These are phyloP conservation scores for Pelargonium exstipulatum DNA, from an alignment of 441 rosid species.

Conservation along the genomic window DNA sequence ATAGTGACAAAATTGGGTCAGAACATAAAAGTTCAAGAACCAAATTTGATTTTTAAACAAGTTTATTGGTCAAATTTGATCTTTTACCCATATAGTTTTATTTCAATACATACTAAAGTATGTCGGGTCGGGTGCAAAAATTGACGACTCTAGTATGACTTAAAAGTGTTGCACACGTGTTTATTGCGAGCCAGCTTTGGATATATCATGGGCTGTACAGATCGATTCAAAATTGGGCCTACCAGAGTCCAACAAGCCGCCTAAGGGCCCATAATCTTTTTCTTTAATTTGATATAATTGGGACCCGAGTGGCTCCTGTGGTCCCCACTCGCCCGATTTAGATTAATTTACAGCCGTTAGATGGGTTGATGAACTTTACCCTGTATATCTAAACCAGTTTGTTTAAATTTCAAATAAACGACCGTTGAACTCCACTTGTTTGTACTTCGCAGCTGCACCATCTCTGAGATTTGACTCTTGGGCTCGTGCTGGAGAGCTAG, in stretches of 20 bases:
- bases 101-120: too few relatives aligned
- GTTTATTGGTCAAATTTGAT: too few relatives aligned
- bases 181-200: too few relatives aligned
- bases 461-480: not conserved
- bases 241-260: not conserved
- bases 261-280: not conserved
- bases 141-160: too few relatives aligned
- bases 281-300: not conserved
- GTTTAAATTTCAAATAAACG: constrained; percentile 4
- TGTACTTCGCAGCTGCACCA: not conserved
- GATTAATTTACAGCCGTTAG: not conserved
- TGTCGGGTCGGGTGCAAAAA: too few relatives aligned
- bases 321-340: not conserved
- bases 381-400: not conserved
- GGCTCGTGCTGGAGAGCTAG: not conserved
- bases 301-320: not conserved
- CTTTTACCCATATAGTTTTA: too few relatives aligned
- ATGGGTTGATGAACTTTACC: not conserved
- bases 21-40: too few relatives aligned
- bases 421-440: not conserved
- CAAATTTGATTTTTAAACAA: too few relatives aligned
- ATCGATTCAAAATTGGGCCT: not conserved
- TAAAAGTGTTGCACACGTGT: too few relatives aligned
- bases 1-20: too few relatives aligned
- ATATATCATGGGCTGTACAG: too few relatives aligned